Conservation (phyloP, 495 filamentous ascomycete species). For the Penicillium fimorum region DNA sequence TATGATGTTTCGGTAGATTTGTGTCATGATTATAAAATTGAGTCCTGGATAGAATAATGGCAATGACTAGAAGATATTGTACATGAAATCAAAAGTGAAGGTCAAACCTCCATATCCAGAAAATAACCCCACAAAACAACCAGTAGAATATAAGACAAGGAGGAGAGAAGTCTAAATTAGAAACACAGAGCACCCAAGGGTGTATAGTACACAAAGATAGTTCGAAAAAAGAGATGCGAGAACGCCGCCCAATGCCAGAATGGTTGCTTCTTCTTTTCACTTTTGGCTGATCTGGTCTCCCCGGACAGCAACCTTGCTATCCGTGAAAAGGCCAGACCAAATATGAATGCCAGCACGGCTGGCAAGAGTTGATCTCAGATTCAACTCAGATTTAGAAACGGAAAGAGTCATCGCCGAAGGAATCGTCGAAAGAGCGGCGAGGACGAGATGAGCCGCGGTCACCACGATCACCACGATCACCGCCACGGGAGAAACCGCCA, state of each 20-base stretch:
- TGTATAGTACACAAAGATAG: conserved; percentile 17
- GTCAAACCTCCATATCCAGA: conserved; percentile 8
- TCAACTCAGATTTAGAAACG: conserved; percentile 3
- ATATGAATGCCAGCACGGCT: background rate
- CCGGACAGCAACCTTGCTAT: background rate
- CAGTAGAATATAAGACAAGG: conserved; percentile 19
- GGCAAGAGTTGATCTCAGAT: background rate
- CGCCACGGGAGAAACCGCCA: conserved; percentile 3
- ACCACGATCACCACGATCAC: conserved; percentile 7
- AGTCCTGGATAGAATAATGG: conserved; percentile 2
- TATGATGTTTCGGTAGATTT: background rate
- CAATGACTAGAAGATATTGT: conserved; percentile 9
- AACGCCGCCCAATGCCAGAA: conserved; percentile 33
- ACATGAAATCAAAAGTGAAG: conserved; percentile 8
- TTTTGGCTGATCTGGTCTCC: conserved; percentile 12
- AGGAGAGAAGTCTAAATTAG: conserved; percentile 27
- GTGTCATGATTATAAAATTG: conserved; percentile 5
- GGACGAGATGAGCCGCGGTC: background rate
- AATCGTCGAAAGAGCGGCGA: background rate
- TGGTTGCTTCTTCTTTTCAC: conserved; percentile 21
- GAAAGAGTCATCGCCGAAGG: background rate
- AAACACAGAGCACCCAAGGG: conserved; percentile 14
- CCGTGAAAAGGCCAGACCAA: conserved; percentile 2
- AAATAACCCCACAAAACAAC: conserved; percentile 9
- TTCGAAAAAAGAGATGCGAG: conserved; percentile 18